These are phyloP conservation scores for Pistacia vera DNA, from an alignment of 345 rosid species.

Conservation along the genomic window DNA sequence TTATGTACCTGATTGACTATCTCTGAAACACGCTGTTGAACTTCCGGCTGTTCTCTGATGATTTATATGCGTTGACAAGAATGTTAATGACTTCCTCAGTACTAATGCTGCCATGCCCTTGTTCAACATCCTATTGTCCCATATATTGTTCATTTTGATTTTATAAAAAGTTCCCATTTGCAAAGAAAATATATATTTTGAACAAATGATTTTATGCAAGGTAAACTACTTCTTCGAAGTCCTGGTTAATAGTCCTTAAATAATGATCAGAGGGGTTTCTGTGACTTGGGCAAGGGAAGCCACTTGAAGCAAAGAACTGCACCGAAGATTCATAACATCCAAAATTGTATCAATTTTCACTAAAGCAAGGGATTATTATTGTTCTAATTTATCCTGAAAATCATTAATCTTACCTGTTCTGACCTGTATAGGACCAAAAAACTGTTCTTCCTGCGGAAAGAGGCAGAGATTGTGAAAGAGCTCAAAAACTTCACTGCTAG, in stretches of 20 bases:
- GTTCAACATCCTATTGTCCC: slow-evolving; percentile 28
- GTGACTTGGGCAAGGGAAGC: slow-evolving; percentile 40
- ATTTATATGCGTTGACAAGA: slow-evolving; percentile 29
- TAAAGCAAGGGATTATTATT: not conserved
- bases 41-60: slow-evolving; percentile 19
- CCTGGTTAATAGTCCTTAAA: slow-evolving; percentile 38
- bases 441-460: slow-evolving; percentile 39
- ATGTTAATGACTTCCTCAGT: slow-evolving; percentile 27
- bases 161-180: not conserved
- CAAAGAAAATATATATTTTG: no score
- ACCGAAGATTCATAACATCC: not conserved
- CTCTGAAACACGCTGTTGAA: slow-evolving; percentile 8
- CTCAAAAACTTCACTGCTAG: slow-evolving; percentile 45
- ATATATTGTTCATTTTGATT: not conserved
- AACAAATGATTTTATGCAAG: not conserved
- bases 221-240: slow-evolving; percentile 31
- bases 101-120: slow-evolving; percentile 13
- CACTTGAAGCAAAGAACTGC: slow-evolving; percentile 39
- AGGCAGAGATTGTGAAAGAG: slow-evolving; percentile 43
- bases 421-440: slow-evolving; percentile 38
- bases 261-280: slow-evolving; percentile 45
- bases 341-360: not conserved
- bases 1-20: slow-evolving; percentile 21
- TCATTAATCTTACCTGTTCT: slow-evolving; percentile 24
- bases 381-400: not conserved